Evolutionary conservation across 352 stramenopile species (phyloP).

Genomic region (Phytophthora colocasiae): DNA sequence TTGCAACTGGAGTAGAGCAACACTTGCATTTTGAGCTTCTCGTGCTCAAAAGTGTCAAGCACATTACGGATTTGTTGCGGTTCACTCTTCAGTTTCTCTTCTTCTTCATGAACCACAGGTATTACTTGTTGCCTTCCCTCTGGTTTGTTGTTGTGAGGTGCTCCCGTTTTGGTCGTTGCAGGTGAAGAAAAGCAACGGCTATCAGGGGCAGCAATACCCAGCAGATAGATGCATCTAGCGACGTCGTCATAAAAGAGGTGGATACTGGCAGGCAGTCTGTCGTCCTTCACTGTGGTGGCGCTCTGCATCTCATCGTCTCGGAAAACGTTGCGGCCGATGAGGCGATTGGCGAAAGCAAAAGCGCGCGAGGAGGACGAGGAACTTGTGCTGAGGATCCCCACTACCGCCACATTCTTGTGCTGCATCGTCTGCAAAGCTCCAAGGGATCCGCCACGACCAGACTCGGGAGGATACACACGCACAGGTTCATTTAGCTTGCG

Average conservation of each 20-base stretch:
- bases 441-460: conserved; percentile 18
- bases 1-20: conserved; percentile 69
- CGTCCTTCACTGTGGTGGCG: conserved; percentile 31
- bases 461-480: conserved; percentile 62
- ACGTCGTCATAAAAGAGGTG: conserved; percentile 68
- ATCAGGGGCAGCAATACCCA: conserved; percentile 57
- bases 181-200: conserved; percentile 36
- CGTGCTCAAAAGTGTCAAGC: conserved; percentile 42
- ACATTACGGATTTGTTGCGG: conserved; percentile 20
- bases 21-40: conserved; percentile 74
- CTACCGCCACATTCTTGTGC: conserved; percentile 46
- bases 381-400: conserved; percentile 58
- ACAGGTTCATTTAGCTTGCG: conserved; percentile 52
- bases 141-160: conserved; percentile 14
- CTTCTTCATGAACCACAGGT: conserved; percentile 9
- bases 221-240: conserved; percentile 56
- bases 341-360: conserved; percentile 63
- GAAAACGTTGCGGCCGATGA: conserved; percentile 71
- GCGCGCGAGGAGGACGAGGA: conserved; percentile 39
- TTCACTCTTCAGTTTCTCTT: conserved; percentile 20
- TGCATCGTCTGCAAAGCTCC: conserved; percentile 53
- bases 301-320: conserved; percentile 36
- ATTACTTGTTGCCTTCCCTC: conserved; percentile 13
- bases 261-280: conserved; percentile 43
- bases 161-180: conserved; percentile 11